phyloP scores from a whole-genome alignment of 257 asterid species.

The Oldenlandia corymbosa region DNA sequence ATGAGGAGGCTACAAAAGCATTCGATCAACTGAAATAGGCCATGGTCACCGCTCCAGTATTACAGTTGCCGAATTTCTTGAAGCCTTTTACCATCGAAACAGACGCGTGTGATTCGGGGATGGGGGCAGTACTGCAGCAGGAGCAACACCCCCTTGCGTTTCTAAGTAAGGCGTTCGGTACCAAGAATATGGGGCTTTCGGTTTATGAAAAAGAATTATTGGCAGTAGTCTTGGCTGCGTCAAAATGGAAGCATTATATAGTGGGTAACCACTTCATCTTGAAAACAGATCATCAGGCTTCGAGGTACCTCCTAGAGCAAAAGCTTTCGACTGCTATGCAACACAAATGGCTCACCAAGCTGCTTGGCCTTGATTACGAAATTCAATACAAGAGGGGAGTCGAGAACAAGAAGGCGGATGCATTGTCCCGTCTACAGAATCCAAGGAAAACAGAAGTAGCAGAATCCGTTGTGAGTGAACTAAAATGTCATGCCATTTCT shows the following conservation, averaged over 20 bases:
- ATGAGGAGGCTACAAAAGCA: neutral
- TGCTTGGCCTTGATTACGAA: no score
- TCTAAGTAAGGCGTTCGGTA: neutral
- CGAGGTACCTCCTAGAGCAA: neutral
- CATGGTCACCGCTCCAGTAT: neutral
- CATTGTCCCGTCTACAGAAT: no score
- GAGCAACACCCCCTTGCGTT: neutral
- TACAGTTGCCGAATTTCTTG: neutral
- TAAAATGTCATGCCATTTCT: no score
- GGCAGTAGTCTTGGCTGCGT: neutral
- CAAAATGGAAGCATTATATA: neutral
- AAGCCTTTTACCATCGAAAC: neutral
- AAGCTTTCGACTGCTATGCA: neutral
- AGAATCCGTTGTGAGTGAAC: no score
- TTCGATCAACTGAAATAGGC: neutral
- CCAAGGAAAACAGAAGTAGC: no score
- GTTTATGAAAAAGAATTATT: neutral
- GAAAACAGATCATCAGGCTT: neutral
- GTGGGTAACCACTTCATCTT: neutral
- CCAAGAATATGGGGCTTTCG: neutral
- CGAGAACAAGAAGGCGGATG: no score
- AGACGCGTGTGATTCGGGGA: neutral
- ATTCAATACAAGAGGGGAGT: no score
- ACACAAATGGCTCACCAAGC: no score
- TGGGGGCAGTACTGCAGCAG: neutral